Base-by-base conservation (phyloP, 441 rosid genomes). In the Pelargonium fulgidum region DNA sequence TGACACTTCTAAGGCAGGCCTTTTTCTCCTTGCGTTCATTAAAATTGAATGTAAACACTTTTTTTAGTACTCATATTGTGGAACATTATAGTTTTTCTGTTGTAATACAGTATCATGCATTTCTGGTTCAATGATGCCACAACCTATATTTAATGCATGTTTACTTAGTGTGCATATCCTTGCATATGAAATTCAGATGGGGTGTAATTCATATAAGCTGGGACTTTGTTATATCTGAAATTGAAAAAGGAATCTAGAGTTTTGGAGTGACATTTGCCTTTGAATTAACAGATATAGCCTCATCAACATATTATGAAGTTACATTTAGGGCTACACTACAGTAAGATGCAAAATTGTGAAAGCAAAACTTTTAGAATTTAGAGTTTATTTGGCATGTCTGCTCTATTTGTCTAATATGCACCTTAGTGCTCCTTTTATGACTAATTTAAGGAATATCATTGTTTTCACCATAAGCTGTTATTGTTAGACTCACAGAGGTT, bases 351-450 rank as follows among this genome's bases (percentile, higher is more conserved):
- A 14, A 54, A 5, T 14, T 54, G 61, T 54, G 61, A 16, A 54
- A 54, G 22, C 22, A 16, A n/a, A 48, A n/a, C 17, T 54, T 16
- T 4, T 54, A 19, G 61, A 4, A 24, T 54, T 14, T 54, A 19
- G 61, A 4, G 61, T 54, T 14, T 54, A 9, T 54, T 54, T 14
- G 1, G 7, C 22, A 14, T 54, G 61, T 4, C 4, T 54, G 61
- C 61, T 48, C 41, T 36, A 36, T 36, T 7, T 14, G 61, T 54
- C 61, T 54, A 24, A 54, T 54, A 54, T 48, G 20, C 61, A 54
- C 19, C 61, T 54, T 54, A 54, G 61, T 54, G 61, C 20, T 50
- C 61, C 61, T 54, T 54, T 16, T 54, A 16, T 54, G 19, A 54
- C 61, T 19, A 16, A 54, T 54, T 16, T 54, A 54, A 2, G 61